Percentiles rank a stretch among this genome's conserved stretches.
Evolutionary conservation across 2,329 filamentous ascomycete genomes (phyloP).

Genomic region (Macrophomina phaseolina): DNA sequence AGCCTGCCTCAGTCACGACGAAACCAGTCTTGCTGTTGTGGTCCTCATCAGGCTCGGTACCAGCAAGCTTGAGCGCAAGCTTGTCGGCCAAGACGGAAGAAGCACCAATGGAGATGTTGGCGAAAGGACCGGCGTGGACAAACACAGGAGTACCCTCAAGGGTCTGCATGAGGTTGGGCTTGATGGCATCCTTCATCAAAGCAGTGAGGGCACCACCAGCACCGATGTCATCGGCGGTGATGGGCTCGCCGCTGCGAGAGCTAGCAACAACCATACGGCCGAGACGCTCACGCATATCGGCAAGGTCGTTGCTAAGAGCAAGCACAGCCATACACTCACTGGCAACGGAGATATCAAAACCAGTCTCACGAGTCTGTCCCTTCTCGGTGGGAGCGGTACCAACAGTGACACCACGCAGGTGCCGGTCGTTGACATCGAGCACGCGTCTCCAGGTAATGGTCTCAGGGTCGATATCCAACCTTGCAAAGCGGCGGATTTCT

Average conservation of each 20-base stretch:
- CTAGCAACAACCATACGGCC: constrained; percentile 95
- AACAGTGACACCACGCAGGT: constrained; percentile 86
- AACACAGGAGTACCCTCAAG: constrained; percentile 97
- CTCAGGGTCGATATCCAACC: constrained; percentile 92
- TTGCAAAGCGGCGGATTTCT: constrained; percentile 85
- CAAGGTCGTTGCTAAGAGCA: constrained; percentile 84
- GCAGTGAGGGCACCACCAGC: constrained; percentile 90
- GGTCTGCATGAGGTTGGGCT: constrained; percentile 98
- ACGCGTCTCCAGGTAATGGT: constrained; percentile 98
- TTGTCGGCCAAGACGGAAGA: constrained; percentile 95
- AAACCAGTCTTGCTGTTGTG: constrained; percentile 83
- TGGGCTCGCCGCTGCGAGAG: constrained; percentile 82
- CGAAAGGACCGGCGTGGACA: constrained; percentile 95
- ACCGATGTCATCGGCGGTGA: constrained; percentile 95
- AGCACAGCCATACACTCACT: constrained; percentile 99
- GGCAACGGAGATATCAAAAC: constrained; percentile 97
- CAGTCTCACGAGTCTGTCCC: constrained; percentile 84
- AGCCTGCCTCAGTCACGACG: constrained; percentile 95
- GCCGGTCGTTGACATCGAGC: constrained; percentile 94
- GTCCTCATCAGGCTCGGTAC: constrained; percentile 90
- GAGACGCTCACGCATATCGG: constrained; percentile 89
- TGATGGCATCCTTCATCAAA: constrained; percentile 97
- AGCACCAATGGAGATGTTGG: constrained; percentile 97
- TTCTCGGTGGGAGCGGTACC: constrained; percentile 90
- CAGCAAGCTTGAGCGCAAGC: constrained; percentile 92